A percentile compares a stretch with the other conserved stretches of the same genome.
Conservation (phyloP, 495 filamentous ascomycete species). For the Penicillium paradoxum region DNA sequence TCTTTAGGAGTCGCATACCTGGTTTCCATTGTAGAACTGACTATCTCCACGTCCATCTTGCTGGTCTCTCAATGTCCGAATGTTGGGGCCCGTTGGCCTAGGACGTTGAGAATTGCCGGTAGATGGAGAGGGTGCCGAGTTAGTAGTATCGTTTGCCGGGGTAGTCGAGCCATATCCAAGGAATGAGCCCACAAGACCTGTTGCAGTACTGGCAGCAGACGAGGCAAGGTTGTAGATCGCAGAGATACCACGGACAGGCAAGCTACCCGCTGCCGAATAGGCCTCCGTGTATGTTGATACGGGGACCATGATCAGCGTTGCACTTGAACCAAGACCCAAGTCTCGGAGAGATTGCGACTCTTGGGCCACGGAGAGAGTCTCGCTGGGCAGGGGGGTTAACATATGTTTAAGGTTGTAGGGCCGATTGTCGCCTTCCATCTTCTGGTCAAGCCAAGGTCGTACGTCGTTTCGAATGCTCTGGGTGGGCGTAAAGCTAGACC, state of each 20-base stretch:
- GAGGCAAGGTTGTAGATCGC: conserved; percentile 42
- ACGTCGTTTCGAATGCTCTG: conserved; percentile 64
- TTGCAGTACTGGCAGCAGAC: conserved; percentile 39
- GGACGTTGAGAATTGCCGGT: conserved; percentile 10
- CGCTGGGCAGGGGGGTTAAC: conserved; percentile 70
- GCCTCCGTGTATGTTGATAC: conserved; percentile 57
- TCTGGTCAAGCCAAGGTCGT: conserved; percentile 67
- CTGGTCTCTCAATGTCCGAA: conserved; percentile 57
- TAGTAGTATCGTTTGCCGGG: conserved; percentile 6
- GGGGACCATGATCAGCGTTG: conserved; percentile 78
- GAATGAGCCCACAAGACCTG: conserved; percentile 51
- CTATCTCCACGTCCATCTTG: conserved; percentile 45
- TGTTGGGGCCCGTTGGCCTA: conserved; percentile 29
- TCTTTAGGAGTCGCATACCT: conserved; percentile 49
- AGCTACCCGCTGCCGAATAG: conserved; percentile 44
- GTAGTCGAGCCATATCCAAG: conserved; percentile 44
- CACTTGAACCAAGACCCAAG: conserved; percentile 67
- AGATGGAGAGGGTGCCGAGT: conserved; percentile 13
- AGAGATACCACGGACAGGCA: conserved; percentile 42
- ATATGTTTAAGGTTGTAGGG: conserved; percentile 85
- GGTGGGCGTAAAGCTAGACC: conserved; percentile 60
- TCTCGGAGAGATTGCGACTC: conserved; percentile 62
- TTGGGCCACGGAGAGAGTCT: conserved; percentile 64
- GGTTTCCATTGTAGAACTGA: conserved; percentile 86
- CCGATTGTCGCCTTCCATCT: conserved; percentile 41